phyloP scores from a whole-genome alignment of 768 basidiomycete genomes.

The Sporobolomyces pararoseus region DNA sequence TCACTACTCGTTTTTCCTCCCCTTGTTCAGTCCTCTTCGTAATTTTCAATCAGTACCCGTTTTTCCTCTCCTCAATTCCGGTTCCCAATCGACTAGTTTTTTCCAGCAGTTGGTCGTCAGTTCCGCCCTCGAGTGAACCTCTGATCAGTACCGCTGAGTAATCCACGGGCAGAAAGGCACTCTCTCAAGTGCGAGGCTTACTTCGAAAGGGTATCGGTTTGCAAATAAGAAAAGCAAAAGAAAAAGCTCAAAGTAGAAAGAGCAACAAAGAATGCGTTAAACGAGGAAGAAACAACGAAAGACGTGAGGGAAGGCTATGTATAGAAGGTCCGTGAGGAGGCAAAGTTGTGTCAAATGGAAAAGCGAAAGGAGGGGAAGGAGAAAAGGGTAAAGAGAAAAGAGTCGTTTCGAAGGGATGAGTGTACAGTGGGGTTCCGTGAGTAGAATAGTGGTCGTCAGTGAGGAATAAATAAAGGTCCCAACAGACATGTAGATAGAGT shows the following conservation, averaged over 20 bases:
- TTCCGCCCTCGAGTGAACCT: too few relatives aligned
- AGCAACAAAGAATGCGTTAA: neutral
- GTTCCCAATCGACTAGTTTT: too few relatives aligned
- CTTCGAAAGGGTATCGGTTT: neutral
- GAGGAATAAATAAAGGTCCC: neutral
- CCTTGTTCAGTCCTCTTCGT: too few relatives aligned
- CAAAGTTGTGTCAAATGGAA: neutral
- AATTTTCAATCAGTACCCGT: too few relatives aligned
- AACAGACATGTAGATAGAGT: neutral
- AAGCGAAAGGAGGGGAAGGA: neutral
- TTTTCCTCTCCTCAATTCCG: too few relatives aligned
- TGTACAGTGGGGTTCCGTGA: neutral
- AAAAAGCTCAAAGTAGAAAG: neutral
- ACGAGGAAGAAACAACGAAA: conserved; percentile 2
- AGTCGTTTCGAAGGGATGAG: neutral
- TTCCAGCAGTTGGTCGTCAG: too few relatives aligned
- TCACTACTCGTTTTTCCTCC: neutral
- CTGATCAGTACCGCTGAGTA: too few relatives aligned
- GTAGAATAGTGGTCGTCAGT: neutral
- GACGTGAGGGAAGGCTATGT: neutral
- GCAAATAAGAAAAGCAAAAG: neutral
- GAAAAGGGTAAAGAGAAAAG: neutral
- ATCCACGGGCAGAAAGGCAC: too few relatives aligned
- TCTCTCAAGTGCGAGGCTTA: too few relatives aligned
- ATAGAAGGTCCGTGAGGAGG: neutral